Evolutionary conservation across 2,329 filamentous ascomycete genomes (phyloP), one percentile per base, ranked within the genome.

Genomic region (Penicillium sp.): DNA sequence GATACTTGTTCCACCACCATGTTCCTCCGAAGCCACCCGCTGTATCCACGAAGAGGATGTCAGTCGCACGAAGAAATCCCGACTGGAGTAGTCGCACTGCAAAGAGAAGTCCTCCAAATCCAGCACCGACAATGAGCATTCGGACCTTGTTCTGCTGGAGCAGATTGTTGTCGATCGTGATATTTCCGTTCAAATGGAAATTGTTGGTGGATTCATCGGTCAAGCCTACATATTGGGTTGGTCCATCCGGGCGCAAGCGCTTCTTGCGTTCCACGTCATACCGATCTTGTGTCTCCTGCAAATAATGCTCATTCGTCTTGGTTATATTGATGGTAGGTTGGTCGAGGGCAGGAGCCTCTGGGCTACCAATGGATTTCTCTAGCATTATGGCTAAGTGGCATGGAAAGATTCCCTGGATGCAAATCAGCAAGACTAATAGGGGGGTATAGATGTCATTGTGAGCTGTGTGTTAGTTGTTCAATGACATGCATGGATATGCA

Each of bases 1-100:
- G 78, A 53, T 80, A 80, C 10, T 73, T 68, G 44, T 80, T 80
- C 75, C 75, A 80, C 60, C 78, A 80, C 69, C 77, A 80, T 1
- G 76, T 79, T 0, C 78, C 78, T 4, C 79, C 78, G 62, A 79
- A 80, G 6, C 76, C 77, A 4, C 75, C 76, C 44, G 80, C 78
- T 10, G 78, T 63, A 35, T 64, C 61, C 38, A 61, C 25, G 9
- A 61, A 33, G 2, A 58, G 30, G 31, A 61, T 57, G 3, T 60
- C 48, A 10, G 51, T 44, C 2, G 53, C 36, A 4, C 10, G 22
- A 33, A 50, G 52, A 56, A 76, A 65, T 2, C 75, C 75, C 4
- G 69, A 63, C 56, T 77, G 64, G 19, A 78, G 65, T 22, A 79
- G 58, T 2, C 72, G 65, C 1, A 73, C 73, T 5, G 76, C 77